Conservation (phyloP, 768 basidiomycete species). For the Tricholomella constricta region DNA sequence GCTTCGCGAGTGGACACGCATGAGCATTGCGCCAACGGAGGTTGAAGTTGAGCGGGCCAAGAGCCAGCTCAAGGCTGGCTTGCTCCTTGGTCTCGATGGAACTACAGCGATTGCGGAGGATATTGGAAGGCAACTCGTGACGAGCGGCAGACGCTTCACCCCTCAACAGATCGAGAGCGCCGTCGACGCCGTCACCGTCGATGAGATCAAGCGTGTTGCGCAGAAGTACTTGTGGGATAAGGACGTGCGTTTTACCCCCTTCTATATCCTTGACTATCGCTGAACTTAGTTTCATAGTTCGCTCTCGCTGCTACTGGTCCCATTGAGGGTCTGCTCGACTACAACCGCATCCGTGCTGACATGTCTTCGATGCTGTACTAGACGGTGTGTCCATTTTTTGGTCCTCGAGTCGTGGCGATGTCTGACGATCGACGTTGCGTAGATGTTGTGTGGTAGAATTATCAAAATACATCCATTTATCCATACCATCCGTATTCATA, state of each 20-base stretch:
- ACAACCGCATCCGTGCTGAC: slow-evolving; percentile 84
- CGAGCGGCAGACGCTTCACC: slow-evolving; percentile 85
- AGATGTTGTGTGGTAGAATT: slow-evolving; percentile 10
- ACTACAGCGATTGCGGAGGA: slow-evolving; percentile 97
- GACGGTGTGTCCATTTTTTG: slow-evolving; percentile 23
- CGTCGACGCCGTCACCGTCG: slow-evolving; percentile 84
- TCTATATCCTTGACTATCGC: slow-evolving; percentile 6
- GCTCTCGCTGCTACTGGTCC: slow-evolving; percentile 89
- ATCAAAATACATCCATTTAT: slow-evolving; percentile 13
- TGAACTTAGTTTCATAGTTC: slow-evolving; percentile 45
- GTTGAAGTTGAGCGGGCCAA: slow-evolving; percentile 96
- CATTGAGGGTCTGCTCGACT: slow-evolving; percentile 91
- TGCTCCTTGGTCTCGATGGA: slow-evolving; percentile 91
- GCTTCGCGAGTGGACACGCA: slow-evolving; percentile 92
- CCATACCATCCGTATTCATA: slow-evolving; percentile 3
- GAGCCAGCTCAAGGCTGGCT: slow-evolving; percentile 94
- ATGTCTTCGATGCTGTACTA: slow-evolving; percentile 82
- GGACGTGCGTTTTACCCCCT: slow-evolving; percentile 61
- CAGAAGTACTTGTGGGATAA: slow-evolving; percentile 98
- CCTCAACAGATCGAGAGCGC: slow-evolving; percentile 94
- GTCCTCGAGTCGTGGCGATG: neutral
- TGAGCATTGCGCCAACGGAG: slow-evolving; percentile 83
- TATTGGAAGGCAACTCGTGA: slow-evolving; percentile 96
- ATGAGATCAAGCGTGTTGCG: slow-evolving; percentile 92
- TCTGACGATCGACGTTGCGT: neutral